These are phyloP conservation scores for Penicillium soppii DNA, from an alignment of 495 filamentous ascomycete species.

Conservation along the genomic window DNA sequence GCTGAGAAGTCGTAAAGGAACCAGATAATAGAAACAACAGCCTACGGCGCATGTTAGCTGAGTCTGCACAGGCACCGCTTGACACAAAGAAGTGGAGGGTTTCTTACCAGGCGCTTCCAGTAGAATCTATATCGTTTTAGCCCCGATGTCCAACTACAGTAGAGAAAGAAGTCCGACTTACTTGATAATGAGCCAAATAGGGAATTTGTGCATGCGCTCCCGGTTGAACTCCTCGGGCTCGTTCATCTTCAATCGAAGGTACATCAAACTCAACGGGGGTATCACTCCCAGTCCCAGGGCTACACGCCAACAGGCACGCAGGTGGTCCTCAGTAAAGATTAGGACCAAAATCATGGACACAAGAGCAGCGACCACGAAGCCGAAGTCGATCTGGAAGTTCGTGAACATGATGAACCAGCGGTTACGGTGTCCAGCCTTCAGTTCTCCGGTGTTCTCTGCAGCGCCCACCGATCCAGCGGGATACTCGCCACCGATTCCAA, in stretches of 20 bases:
- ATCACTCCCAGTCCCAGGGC: slow-evolving; percentile 76
- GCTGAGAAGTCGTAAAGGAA: slow-evolving; percentile 87
- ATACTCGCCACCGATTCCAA: slow-evolving; percentile 73
- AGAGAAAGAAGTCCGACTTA: slow-evolving; percentile 18
- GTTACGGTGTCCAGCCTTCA: slow-evolving; percentile 77
- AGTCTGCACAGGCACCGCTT: not conserved
- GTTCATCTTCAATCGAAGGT: slow-evolving; percentile 69
- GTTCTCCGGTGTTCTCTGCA: slow-evolving; percentile 79
- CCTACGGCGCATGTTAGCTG: slow-evolving; percentile 59
- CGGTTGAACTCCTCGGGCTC: slow-evolving; percentile 82
- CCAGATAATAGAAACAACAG: slow-evolving; percentile 79
- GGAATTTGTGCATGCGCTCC: slow-evolving; percentile 54
- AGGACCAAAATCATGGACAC: slow-evolving; percentile 71
- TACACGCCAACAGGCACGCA: slow-evolving; percentile 73
- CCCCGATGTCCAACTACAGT: not conserved
- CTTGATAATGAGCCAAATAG: slow-evolving; percentile 50
- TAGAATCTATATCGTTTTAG: slow-evolving; percentile 40
- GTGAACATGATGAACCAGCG: slow-evolving; percentile 94
- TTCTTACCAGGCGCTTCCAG: slow-evolving; percentile 45
- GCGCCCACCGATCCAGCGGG: slow-evolving; percentile 83
- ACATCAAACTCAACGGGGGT: slow-evolving; percentile 72
- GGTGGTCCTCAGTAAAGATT: slow-evolving; percentile 65
- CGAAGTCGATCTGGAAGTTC: slow-evolving; percentile 82
- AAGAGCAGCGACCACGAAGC: slow-evolving; percentile 73
- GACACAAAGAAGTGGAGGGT: not conserved